Evolutionary conservation across 1,139 yeast species (phyloP), one percentile per base, ranked within the genome.

Genomic region (Geotrichum candidum): DNA sequence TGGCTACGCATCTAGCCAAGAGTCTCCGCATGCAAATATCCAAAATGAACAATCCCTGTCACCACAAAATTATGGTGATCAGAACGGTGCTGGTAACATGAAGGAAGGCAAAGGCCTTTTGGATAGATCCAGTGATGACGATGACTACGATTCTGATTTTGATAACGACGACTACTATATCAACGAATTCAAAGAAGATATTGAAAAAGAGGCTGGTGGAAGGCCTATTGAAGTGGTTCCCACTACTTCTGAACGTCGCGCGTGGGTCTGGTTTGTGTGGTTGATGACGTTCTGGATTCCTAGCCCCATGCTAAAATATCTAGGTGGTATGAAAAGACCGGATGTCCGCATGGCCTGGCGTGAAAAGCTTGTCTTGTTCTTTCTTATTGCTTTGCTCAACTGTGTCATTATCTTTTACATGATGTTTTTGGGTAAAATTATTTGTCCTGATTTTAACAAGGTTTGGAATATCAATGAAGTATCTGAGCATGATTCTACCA

Each of bases 271-370:
- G 56, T 57, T 77, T 53, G 80, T 77, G 1, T 74, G 75, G 74
- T 41, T 68, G 5, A 67, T 70, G 45, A 77, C 80, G 0, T 77
- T 76, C 73, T 77, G 76, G 74, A 65, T 76, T 23, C 80, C 80
- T 1, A 78, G 77, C 22, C 64, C 66, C 33, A 66, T 73, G 50
- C 71, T 77, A 61, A 65, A 65, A 61, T 59, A 60, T 27, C 41
- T 74, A 29, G 77, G 77, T 9, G 61, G 70, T 18, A 68, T 76
- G 66, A 69, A 71, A 4, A 68, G 77, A 56, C 72, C 72, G 55
- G 77, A 76, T 61, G 68, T 77, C 27, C 74, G 79, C 11, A 67
- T 73, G n/a, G 80, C 80, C 0, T 77, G 80, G 80, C 68, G 80
- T 52, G 80, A 77, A 60, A 77, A 77, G 67, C 64, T 77, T 4